Conservation (phyloP, 768 basidiomycete genomes). For the Fistulinella prunicolor region DNA sequence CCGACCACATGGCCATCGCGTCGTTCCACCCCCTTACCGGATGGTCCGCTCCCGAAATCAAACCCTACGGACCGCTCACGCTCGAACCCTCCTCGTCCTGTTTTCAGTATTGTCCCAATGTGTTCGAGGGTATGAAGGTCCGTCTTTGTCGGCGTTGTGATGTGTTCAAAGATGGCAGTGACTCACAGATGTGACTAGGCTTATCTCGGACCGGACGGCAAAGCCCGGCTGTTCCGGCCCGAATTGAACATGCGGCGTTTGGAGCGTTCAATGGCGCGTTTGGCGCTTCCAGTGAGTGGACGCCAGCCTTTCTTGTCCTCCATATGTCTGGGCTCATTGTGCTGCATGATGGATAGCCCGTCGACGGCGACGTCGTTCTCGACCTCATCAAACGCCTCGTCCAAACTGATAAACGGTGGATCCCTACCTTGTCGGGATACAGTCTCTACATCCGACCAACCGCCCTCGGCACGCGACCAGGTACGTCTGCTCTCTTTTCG, state of each 20-base stretch:
- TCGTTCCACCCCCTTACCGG: conserved; percentile 59
- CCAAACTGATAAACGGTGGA: conserved; percentile 75
- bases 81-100: conserved; percentile 56
- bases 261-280: conserved; percentile 60
- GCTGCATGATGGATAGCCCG: too few species aligned
- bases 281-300: conserved; percentile 68
- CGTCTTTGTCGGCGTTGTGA: too few species aligned
- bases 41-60: conserved; percentile 72
- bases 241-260: conserved; percentile 84
- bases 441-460: conserved; percentile 88
- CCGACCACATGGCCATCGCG: conserved; percentile 76
- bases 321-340: background rate
- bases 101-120: conserved; percentile 57
- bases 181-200: too few species aligned
- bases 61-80: conserved; percentile 58
- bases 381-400: conserved; percentile 66
- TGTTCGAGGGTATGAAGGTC: conserved; percentile 71
- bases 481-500: too few species aligned
- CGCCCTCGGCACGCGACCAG: conserved; percentile 48
- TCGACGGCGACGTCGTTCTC: conserved; percentile 46
- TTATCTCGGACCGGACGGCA: conserved; percentile 65
- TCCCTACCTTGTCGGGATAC: conserved; percentile 68
- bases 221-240: conserved; percentile 77
- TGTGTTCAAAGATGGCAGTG: too few species aligned
- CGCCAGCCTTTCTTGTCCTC: background rate